Conservation (phyloP, 75 land plant species). For the Pinus tabuliformis region DNA sequence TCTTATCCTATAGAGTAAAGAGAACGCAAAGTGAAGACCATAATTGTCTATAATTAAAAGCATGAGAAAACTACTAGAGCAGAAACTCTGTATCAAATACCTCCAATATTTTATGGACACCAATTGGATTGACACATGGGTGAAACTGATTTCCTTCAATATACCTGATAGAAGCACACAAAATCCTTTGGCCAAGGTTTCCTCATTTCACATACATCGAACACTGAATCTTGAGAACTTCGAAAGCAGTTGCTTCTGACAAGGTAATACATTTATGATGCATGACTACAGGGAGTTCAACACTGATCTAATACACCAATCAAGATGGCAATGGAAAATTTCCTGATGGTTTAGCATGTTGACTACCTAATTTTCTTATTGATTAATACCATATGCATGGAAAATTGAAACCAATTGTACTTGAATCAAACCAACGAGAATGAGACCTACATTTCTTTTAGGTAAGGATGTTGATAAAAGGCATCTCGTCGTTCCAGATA, state of each 20-base stretch:
- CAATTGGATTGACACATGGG: conserved; percentile 55
- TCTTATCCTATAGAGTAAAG: too few relatives aligned
- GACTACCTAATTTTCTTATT: neutral
- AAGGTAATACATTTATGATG: neutral
- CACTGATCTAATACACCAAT: too few relatives aligned
- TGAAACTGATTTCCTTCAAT: conserved; percentile 70
- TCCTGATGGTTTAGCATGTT: neutral
- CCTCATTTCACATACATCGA: neutral
- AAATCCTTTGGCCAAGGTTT: neutral
- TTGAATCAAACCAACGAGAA: neutral
- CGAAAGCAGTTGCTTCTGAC: neutral
- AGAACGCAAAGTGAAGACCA: too few relatives aligned
- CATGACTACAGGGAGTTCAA: too few relatives aligned
- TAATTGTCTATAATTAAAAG: too few relatives aligned
- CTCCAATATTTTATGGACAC: conserved; percentile 67
- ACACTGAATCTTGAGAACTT: neutral
- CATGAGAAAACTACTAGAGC: too few relatives aligned
- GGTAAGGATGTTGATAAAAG: conserved; percentile 74
- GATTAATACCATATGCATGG: too few relatives aligned
- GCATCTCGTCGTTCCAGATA: conserved; percentile 67
- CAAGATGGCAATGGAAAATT: neutral
- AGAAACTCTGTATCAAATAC: conserved; percentile 33
- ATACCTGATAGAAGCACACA: conserved; percentile 43
- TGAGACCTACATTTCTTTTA: conserved; percentile 78
- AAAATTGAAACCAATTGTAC: neutral